These are phyloP conservation scores for Knoxia roxburghii DNA, from an alignment of 257 asterid genomes.

Conservation along the genomic window DNA sequence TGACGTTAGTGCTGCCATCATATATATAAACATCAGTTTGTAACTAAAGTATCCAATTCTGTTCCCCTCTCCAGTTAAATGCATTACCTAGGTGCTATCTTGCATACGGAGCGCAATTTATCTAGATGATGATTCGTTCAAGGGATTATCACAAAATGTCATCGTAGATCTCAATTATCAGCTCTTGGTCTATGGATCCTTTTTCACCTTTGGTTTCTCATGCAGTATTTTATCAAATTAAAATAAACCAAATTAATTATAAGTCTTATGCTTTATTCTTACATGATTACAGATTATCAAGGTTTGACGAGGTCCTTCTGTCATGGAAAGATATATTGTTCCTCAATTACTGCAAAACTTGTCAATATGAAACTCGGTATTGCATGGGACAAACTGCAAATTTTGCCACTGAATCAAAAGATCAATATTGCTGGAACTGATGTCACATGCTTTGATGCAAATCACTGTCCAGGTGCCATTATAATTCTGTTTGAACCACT, in stretches of 20 bases:
- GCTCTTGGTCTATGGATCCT: background rate
- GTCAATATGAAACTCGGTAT: slow-evolving; percentile 79
- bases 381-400: slow-evolving; percentile 60
- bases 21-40: background rate
- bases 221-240: too few species aligned
- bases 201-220: background rate
- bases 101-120: background rate
- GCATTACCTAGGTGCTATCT: background rate
- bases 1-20: background rate
- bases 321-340: slow-evolving; percentile 84
- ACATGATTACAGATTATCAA: slow-evolving; percentile 74
- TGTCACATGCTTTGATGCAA: slow-evolving; percentile 89
- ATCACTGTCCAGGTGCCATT: slow-evolving; percentile 96
- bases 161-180: background rate
- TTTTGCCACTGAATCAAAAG: slow-evolving; percentile 82
- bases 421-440: slow-evolving; percentile 63
- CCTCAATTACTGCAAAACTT: slow-evolving; percentile 79
- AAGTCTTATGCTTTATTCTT: too few species aligned
- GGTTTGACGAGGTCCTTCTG: slow-evolving; percentile 85
- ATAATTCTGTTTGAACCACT: slow-evolving; percentile 86
- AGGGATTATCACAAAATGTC: background rate
- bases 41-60: background rate
- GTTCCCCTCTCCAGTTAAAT: background rate
- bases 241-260: too few species aligned
- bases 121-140: background rate